Evolutionary conservation across 2,329 filamentous ascomycete genomes (phyloP).

Genomic region (Pseudogymnoascus sp.): DNA sequence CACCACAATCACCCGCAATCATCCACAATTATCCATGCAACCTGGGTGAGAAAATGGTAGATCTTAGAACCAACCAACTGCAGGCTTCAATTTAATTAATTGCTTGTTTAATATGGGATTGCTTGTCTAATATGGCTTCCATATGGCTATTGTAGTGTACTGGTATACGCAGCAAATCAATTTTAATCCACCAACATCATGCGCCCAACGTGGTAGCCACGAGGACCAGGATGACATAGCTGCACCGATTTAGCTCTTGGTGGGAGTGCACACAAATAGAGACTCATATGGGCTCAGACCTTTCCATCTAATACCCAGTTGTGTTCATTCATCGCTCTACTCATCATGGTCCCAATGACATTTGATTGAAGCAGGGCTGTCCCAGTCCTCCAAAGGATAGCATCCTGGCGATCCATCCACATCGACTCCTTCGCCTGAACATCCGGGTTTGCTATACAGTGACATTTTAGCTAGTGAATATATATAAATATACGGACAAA

Average conservation of each 20-base stretch:
- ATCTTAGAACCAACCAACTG: not conserved
- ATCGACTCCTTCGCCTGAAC: no score
- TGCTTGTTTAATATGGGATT: not conserved
- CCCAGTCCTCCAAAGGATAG: no score
- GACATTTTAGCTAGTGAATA: no score
- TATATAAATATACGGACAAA: no score
- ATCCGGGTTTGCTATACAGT: no score
- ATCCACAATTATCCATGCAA: not conserved
- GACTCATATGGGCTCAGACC: not conserved
- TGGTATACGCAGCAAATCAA: not conserved
- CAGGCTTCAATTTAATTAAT: not conserved
- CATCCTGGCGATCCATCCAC: no score
- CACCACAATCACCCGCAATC: not conserved
- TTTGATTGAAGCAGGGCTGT: no score
- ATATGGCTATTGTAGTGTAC: not conserved
- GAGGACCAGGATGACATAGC: not conserved
- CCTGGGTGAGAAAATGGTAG: not conserved
- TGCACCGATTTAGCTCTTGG: not conserved
- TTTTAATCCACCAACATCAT: not conserved
- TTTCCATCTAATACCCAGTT: not conserved
- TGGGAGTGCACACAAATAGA: not conserved
- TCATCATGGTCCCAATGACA: no score
- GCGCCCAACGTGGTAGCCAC: not conserved
- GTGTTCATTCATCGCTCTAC: no score
- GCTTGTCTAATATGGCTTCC: no score